Percentiles rank a stretch among this genome's conserved stretches.
These are phyloP conservation scores for Fragilaria radians DNA, from an alignment of 108 stramenopile genomes.

Conservation along the genomic window DNA sequence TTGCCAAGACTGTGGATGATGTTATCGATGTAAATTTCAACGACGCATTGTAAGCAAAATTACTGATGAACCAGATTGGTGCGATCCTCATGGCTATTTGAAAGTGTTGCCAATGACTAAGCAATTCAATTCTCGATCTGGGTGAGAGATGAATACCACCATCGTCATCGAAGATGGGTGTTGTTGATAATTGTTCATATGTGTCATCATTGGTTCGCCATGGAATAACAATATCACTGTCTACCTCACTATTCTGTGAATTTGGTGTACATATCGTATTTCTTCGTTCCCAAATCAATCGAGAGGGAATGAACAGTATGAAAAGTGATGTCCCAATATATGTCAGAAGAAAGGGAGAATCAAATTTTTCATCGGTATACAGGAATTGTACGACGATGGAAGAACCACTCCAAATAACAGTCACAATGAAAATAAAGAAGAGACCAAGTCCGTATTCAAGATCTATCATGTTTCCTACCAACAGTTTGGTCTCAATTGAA, in stretches of 20 bases:
- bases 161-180: constrained; percentile 6
- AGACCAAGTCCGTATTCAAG: constrained; percentile 72
- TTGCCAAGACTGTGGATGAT: constrained; percentile 85
- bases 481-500: no score
- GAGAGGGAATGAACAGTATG: constrained; percentile 54
- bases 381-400: constrained; percentile 84
- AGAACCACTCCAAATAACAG: constrained; percentile 80
- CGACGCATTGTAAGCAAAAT: constrained; percentile 81
- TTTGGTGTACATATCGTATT: background rate
- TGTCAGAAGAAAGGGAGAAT: constrained; percentile 87
- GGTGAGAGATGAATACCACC: constrained; percentile 3
- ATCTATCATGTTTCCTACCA: no score
- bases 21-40: constrained; percentile 85
- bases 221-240: constrained; percentile 18
- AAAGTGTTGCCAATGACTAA: constrained; percentile 43
- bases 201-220: constrained; percentile 19
- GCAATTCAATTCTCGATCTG: constrained; percentile 1
- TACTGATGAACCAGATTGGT: constrained; percentile 90
- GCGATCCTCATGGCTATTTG: constrained; percentile 49
- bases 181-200: constrained; percentile 9
- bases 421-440: constrained; percentile 74
- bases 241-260: background rate
- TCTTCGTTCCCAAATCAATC: constrained; percentile 5
- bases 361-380: constrained; percentile 62
- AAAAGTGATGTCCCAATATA: constrained; percentile 88